Evolutionary conservation across 768 basidiomycete species (phyloP).

Genomic region (Amanita pseudoporphyria): DNA sequence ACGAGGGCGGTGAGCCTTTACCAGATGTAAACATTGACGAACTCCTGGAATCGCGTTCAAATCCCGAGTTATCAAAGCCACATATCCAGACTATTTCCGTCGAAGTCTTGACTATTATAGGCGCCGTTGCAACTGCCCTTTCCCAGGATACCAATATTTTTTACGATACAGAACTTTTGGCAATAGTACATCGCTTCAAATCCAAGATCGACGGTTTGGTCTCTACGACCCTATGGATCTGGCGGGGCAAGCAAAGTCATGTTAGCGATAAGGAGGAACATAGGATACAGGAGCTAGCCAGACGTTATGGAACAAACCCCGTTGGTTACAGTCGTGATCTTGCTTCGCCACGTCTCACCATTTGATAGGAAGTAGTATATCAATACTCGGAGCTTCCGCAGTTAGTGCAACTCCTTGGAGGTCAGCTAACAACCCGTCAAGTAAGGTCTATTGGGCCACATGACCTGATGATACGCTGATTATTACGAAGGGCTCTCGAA

Average conservation of each 20-base stretch:
- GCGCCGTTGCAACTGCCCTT: constrained; percentile 37
- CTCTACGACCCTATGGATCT: constrained; percentile 65
- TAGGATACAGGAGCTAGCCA: constrained; percentile 62
- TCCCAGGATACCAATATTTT: constrained; percentile 43
- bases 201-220: constrained; percentile 56
- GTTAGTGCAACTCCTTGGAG: constrained; percentile 56
- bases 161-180: constrained; percentile 65
- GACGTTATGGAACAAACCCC: constrained; percentile 57
- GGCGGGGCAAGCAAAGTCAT: constrained; percentile 51
- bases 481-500: constrained; percentile 46
- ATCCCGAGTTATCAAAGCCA: constrained; percentile 16
- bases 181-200: constrained; percentile 62
- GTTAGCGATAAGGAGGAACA: constrained; percentile 51
- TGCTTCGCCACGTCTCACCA: neutral
- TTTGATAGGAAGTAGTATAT: constrained; percentile 29
- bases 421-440: constrained; percentile 66
- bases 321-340: constrained; percentile 29
- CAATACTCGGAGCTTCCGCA: constrained; percentile 60
- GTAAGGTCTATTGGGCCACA: constrained; percentile 25
- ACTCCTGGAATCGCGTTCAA: constrained; percentile 25
- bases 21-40: constrained; percentile 39
- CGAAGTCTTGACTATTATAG: constrained; percentile 55
- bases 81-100: constrained; percentile 57
- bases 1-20: constrained; percentile 30
- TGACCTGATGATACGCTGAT: constrained; percentile 3